phyloP scores from a whole-genome alignment of 1,284 basidiomycete species.

The Ceratobasidium sp. region DNA sequence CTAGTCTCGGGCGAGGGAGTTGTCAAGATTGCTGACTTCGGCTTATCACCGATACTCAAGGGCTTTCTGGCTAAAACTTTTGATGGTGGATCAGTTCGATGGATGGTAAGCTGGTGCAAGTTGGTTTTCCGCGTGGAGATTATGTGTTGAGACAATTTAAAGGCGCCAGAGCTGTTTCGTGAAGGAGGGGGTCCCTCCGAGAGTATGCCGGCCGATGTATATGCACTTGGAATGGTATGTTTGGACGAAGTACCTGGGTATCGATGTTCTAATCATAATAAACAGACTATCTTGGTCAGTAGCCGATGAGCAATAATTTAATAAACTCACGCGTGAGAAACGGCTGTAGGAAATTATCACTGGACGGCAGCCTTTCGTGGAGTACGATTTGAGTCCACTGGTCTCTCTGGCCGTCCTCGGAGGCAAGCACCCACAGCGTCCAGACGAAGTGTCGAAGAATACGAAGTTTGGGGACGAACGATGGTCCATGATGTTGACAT shows the following conservation, averaged over 20 bases:
- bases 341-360: not conserved
- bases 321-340: not conserved
- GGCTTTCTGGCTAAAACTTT: not conserved
- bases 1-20: not conserved
- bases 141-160: not conserved
- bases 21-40: not conserved
- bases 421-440: not conserved
- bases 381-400: not conserved
- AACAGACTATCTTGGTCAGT: not conserved
- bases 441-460: not conserved
- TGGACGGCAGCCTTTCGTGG: not conserved
- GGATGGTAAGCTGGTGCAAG: not conserved
- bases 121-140: not conserved
- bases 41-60: not conserved
- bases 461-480: not conserved
- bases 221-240: constrained; percentile 15
- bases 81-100: constrained; percentile 1
- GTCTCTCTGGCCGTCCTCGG: not conserved
- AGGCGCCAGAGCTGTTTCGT: constrained; percentile 11
- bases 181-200: not conserved
- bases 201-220: not conserved
- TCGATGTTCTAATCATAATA: not conserved
- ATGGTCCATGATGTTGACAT: not conserved
- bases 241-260: not conserved
- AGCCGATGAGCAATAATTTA: not conserved